These are phyloP conservation scores for Parasarocladium wereldwijsianum DNA, from an alignment of 2,329 filamentous ascomycete species.

Conservation along the genomic window DNA sequence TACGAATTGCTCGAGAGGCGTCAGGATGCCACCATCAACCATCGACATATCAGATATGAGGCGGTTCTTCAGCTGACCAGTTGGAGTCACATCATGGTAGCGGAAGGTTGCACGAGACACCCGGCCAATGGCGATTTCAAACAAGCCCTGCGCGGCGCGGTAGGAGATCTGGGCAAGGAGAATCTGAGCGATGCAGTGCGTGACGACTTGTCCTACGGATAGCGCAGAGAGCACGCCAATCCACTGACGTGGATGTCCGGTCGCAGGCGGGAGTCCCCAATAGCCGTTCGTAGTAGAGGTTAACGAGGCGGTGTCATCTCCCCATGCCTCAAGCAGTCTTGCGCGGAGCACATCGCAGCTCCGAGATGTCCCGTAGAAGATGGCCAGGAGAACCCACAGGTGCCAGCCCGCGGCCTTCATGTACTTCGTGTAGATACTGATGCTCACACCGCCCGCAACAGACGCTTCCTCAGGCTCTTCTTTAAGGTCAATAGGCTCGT, in stretches of 20 bases:
- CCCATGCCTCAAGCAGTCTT: slow-evolving; percentile 81
- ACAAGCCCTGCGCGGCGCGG: slow-evolving; percentile 60
- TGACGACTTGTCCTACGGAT: slow-evolving; percentile 42
- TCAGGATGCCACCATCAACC: slow-evolving; percentile 72
- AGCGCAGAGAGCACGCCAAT: slow-evolving; percentile 54
- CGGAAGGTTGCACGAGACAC: slow-evolving; percentile 74
- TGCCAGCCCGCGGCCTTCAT: slow-evolving; percentile 63
- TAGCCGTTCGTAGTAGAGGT: slow-evolving; percentile 6
- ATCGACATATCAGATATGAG: slow-evolving; percentile 83
- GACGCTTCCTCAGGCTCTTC: slow-evolving; percentile 18
- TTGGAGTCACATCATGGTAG: slow-evolving; percentile 82
- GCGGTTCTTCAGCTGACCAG: slow-evolving; percentile 83
- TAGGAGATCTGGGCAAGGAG: slow-evolving; percentile 68
- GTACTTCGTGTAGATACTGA: slow-evolving; percentile 70
- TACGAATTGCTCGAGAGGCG: slow-evolving; percentile 55
- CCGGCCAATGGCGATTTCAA: slow-evolving; percentile 53
- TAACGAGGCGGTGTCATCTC: slow-evolving; percentile 35
- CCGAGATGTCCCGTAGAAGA: slow-evolving; percentile 49
- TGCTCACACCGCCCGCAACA: slow-evolving; percentile 55
- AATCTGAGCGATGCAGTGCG: slow-evolving; percentile 46
- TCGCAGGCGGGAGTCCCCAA: slow-evolving; percentile 42
- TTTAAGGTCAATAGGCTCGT: slow-evolving; percentile 10
- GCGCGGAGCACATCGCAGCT: slow-evolving; percentile 49
- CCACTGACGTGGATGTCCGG: slow-evolving; percentile 57
- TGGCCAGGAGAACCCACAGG: slow-evolving; percentile 56